Evolutionary conservation across 148 eudicot species (phyloP).

Genomic region (Rheum nobile): DNA sequence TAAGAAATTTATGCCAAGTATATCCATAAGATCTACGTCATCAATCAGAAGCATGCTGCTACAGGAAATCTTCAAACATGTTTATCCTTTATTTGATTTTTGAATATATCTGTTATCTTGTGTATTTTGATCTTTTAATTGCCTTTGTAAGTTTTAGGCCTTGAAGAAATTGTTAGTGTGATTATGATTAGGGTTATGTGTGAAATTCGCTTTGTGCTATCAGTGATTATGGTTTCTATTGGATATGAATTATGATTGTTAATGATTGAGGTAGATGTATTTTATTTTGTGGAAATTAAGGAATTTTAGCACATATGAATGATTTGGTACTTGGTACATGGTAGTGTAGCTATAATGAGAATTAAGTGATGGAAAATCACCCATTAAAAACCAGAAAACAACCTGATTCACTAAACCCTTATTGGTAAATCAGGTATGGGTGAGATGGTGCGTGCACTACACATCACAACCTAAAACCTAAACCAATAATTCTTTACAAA

Average conservation of each 20-base stretch:
- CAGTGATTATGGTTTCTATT: neutral
- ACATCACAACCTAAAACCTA: neutral
- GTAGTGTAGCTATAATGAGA: neutral
- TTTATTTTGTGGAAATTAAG: neutral
- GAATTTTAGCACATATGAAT: neutral
- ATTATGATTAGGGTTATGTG: neutral
- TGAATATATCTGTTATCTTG: neutral
- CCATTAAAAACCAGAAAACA: neutral
- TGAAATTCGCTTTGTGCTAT: neutral
- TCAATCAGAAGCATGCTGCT: neutral
- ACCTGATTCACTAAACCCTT: neutral
- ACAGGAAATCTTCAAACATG: neutral
- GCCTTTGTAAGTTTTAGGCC: neutral
- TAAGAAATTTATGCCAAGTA: neutral
- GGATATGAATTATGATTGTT: neutral
- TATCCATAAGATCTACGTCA: neutral
- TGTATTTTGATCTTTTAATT: neutral
- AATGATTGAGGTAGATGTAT: neutral
- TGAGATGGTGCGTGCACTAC: neutral
- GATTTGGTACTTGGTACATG: neutral
- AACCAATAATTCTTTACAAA: neutral
- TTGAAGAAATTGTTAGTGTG: neutral
- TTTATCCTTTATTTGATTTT: neutral
- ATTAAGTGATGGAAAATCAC: neutral
- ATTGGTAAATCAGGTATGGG: neutral